Evolutionary conservation across 768 basidiomycete species (phyloP), one percentile per base, ranked within the genome.

Genomic region (Termitomyces sp.): DNA sequence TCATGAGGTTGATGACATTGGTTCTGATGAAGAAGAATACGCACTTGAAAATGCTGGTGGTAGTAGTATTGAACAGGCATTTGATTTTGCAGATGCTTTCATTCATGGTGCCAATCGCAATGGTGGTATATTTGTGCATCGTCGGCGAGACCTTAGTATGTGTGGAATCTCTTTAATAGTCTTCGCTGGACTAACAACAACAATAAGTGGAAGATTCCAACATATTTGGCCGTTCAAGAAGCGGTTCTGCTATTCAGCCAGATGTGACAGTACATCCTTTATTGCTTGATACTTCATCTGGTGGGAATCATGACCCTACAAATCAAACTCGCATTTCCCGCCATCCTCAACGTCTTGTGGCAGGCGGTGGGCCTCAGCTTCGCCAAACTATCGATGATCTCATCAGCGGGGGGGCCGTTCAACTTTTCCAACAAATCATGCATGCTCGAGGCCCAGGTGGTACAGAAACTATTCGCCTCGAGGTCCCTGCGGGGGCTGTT

Each of bases 201-300:
- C 16, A 47, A 53, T 20, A 44, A 81, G 76, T 64, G 54, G 80
- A 82, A 33, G 86, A 87, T 48, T 81, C 80, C 38, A 74, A 80
- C 40, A 74, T 88, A 33, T 88, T 90, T 62, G 88, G 88, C 35
- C 76, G 87, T 50, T 64, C 80, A 44, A 77, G 88, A 63, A 52
- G 40, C 6, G 80, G 78, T 59, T 71, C 79, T 33, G 67, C 79
- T 10, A 74, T 81, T 24, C 79, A 80, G n/a, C 77, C 83, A 26
- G 90, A 92, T 63, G 76, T 87, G 16, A 87, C 86, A 11, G 85
- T 86, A 0, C 94, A 96, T 66, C 94, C 94, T 5, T 76, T 96
- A 7, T 79, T 96, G 14, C 66, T 91, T 22, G 90, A 95, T 59
- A 79, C 76, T 32, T 78, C 84, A 6, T 65, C 71, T 6, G 69